phyloP scores from a whole-genome alignment of 306 rosid species.

The Arachis hypogaea region DNA sequence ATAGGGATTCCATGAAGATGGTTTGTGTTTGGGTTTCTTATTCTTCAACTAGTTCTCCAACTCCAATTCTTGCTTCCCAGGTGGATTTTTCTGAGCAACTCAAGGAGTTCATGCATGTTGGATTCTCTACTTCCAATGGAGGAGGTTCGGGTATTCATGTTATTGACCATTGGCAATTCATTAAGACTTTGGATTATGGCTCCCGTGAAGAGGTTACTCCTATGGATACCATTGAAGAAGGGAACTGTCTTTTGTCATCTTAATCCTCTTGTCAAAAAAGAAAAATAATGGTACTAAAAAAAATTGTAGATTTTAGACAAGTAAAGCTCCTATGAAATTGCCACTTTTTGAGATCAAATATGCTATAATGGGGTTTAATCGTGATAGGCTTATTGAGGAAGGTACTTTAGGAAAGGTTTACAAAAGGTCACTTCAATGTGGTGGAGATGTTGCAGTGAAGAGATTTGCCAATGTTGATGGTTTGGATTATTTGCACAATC shows the following conservation, averaged over 20 bases:
- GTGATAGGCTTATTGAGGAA: constrained; percentile 67
- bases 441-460: constrained; percentile 81
- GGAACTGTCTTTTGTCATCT: constrained; percentile 53
- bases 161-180: constrained; percentile 62
- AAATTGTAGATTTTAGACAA: constrained; percentile 46
- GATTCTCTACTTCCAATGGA: constrained; percentile 80
- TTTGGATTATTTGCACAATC: constrained; percentile 44
- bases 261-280: constrained; percentile 45
- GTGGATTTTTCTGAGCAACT: constrained; percentile 63
- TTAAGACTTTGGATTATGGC: constrained; percentile 51
- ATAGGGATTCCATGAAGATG: constrained; percentile 56
- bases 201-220: constrained; percentile 43
- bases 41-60: constrained; percentile 53
- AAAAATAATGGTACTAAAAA: constrained; percentile 19
- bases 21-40: constrained; percentile 68
- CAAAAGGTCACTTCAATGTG: constrained; percentile 68
- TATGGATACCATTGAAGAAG: constrained; percentile 54
- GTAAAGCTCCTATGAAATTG: constrained; percentile 60
- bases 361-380: constrained; percentile 80
- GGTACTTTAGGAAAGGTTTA: constrained; percentile 84
- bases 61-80: constrained; percentile 59
- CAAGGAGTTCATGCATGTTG: constrained; percentile 74
- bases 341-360: constrained; percentile 72
- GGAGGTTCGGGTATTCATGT: constrained; percentile 61
- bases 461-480: constrained; percentile 54